Conservation (phyloP, 805 yeast species). For the Schwanniomyces vanrijiae region DNA sequence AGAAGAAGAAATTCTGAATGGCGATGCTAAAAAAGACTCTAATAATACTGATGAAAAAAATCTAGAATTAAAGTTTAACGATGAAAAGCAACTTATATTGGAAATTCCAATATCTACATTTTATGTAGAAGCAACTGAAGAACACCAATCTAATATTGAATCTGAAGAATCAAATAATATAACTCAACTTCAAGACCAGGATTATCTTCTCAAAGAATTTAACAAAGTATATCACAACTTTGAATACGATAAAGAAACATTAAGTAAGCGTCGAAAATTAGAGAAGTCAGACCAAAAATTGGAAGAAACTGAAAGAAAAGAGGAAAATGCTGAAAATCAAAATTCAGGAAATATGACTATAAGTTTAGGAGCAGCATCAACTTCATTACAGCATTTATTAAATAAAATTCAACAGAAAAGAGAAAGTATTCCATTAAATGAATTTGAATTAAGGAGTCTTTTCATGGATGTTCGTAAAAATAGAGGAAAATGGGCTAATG, state of each 20-base stretch:
- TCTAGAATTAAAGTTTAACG: conserved; percentile 18
- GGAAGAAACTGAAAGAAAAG: conserved; percentile 25
- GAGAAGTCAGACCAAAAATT: conserved; percentile 79
- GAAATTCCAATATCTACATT: conserved; percentile 34
- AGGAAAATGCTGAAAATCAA: conserved; percentile 10
- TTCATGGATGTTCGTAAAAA: conserved; percentile 92
- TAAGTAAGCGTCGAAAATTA: conserved; percentile 70
- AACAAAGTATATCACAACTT: conserved; percentile 73
- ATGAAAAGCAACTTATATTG: conserved; percentile 29
- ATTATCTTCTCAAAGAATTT: conserved; percentile 56
- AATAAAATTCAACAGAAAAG: conserved; percentile 76
- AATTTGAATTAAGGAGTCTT: conserved; percentile 77
- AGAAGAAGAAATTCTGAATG: conserved; percentile 12
- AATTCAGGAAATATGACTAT: conserved; percentile 25
- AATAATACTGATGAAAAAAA: conserved; percentile 4
- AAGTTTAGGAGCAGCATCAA: conserved; percentile 37
- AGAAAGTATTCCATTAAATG: conserved; percentile 72
- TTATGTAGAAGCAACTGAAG: conserved; percentile 6
- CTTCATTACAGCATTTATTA: conserved; percentile 70
- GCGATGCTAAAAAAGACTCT: conserved; percentile 5
- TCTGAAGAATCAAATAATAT: conserved; percentile 4
- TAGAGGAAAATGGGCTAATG: conserved; percentile 97
- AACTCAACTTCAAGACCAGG: conserved; percentile 36
- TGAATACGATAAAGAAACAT: conserved; percentile 74
- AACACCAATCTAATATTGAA: conserved; percentile 7